A percentile compares a stretch with the other conserved stretches of the same genome.
Evolutionary conservation across 768 basidiomycete genomes (phyloP).

Genomic region (Termitomyces sp.): DNA sequence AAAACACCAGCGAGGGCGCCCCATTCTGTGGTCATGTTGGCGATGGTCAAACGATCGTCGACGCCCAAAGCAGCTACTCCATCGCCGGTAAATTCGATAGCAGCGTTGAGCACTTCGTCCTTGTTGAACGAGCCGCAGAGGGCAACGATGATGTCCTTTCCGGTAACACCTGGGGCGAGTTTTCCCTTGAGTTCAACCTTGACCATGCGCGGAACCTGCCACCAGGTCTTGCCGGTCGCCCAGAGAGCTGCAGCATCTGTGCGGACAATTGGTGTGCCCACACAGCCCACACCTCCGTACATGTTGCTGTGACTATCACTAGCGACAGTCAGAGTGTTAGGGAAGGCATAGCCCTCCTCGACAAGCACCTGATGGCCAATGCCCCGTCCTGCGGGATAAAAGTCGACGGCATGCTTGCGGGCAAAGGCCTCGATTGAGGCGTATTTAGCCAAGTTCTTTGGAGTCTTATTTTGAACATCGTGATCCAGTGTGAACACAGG

Average conservation of each 20-base stretch:
- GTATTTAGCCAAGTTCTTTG: constrained; percentile 91
- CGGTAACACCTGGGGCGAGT: constrained; percentile 86
- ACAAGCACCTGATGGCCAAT: constrained; percentile 98
- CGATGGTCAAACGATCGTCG: constrained; percentile 92
- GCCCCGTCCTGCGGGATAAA: constrained; percentile 95
- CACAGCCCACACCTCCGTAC: constrained; percentile 97
- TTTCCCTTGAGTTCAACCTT: constrained; percentile 86
- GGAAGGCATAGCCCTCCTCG: constrained; percentile 98
- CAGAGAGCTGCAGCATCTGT: constrained; percentile 94
- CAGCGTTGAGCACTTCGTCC: constrained; percentile 95
- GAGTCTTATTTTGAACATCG: constrained; percentile 93
- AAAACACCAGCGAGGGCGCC: constrained; percentile 95
- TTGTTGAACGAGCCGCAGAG: constrained; percentile 94
- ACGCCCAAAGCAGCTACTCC: constrained; percentile 75
- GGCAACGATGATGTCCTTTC: constrained; percentile 97
- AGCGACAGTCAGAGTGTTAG: constrained; percentile 91
- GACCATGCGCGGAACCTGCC: constrained; percentile 97
- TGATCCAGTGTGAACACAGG: constrained; percentile 97
- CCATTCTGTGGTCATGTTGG: constrained; percentile 99
- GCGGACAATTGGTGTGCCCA: constrained; percentile 96
- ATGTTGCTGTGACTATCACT: constrained; percentile 98
- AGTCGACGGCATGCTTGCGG: constrained; percentile 79
- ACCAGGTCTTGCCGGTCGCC: constrained; percentile 99
- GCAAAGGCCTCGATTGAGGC: constrained; percentile 90
- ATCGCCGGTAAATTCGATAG: constrained; percentile 93